phyloP scores from a whole-genome alignment of 2,329 filamentous ascomycete genomes.

The Fusarium transvaalense region DNA sequence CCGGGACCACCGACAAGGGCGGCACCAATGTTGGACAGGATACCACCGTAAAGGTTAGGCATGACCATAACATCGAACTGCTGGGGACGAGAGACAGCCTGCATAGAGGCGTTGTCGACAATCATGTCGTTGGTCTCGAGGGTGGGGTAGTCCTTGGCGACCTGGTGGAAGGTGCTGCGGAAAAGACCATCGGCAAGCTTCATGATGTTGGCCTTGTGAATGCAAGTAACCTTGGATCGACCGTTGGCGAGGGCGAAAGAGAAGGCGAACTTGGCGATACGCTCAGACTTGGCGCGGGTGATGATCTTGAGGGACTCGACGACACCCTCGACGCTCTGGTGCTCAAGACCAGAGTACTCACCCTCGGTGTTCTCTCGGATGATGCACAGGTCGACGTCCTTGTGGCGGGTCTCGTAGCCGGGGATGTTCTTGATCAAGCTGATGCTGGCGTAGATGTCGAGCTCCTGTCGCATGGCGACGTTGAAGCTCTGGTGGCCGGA shows the following conservation, averaged over 20 bases:
- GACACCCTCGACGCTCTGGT: slow-evolving; percentile 95
- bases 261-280: slow-evolving; percentile 99
- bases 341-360: slow-evolving; percentile 98
- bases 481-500: slow-evolving; percentile 99
- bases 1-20: slow-evolving; percentile 96
- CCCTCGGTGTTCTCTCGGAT: slow-evolving; percentile 99
- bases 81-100: slow-evolving; percentile 94
- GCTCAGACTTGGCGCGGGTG: slow-evolving; percentile 98
- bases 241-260: slow-evolving; percentile 98
- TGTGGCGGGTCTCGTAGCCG: slow-evolving; percentile 96
- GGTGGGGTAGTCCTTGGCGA: slow-evolving; percentile 94
- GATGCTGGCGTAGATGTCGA: slow-evolving; percentile 99
- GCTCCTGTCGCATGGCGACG: slow-evolving; percentile 97
- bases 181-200: slow-evolving; percentile 99
- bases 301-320: slow-evolving; percentile 99
- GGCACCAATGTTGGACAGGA: slow-evolving; percentile 98
- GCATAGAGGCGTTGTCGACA: slow-evolving; percentile 99
- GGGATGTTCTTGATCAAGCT: slow-evolving; percentile 99
- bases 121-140: slow-evolving; percentile 99
- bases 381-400: slow-evolving; percentile 97
- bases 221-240: slow-evolving; percentile 99
- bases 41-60: slow-evolving; percentile 99
- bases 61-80: slow-evolving; percentile 99
- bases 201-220: slow-evolving; percentile 99
- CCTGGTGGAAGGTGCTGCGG: slow-evolving; percentile 94